Evolutionary conservation across 306 rosid genomes (phyloP).

Genomic region (Dalbergia cochinchinensis): DNA sequence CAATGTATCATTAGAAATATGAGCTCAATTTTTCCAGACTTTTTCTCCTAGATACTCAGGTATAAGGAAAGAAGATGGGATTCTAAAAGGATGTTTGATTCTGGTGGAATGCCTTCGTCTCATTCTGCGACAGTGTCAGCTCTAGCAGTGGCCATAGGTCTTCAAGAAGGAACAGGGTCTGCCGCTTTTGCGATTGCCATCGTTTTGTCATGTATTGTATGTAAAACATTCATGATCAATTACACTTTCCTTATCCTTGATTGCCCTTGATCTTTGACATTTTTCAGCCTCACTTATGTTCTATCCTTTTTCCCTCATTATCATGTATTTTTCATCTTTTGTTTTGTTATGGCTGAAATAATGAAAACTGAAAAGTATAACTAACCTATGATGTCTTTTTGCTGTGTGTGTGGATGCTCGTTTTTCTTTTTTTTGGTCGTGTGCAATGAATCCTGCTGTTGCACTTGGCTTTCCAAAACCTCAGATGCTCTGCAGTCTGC

Average conservation of each 20-base stretch:
- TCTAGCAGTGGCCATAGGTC: conserved; percentile 70
- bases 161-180: conserved; percentile 79
- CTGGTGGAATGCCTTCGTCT: conserved; percentile 96
- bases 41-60: conserved; percentile 69
- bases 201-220: conserved; percentile 82
- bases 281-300: neutral
- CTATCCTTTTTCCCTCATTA: neutral
- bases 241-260: neutral
- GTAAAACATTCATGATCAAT: conserved; percentile 37
- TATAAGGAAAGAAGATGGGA: conserved; percentile 94
- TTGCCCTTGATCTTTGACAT: neutral
- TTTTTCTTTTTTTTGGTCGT: neutral
- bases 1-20: conserved; percentile 12
- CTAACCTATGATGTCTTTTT: neutral
- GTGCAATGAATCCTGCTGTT: neutral
- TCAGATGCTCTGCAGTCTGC: neutral
- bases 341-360: neutral
- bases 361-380: neutral
- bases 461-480: neutral
- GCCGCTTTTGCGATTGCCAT: conserved; percentile 81
- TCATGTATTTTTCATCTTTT: neutral
- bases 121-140: conserved; percentile 92
- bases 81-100: conserved; percentile 81
- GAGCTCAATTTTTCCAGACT: conserved; percentile 41
- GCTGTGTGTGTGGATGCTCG: neutral